Evolutionary conservation across 2,329 filamentous ascomycete species (phyloP), one percentile per base, ranked within the genome.

Genomic region (Apiospora koreana): DNA sequence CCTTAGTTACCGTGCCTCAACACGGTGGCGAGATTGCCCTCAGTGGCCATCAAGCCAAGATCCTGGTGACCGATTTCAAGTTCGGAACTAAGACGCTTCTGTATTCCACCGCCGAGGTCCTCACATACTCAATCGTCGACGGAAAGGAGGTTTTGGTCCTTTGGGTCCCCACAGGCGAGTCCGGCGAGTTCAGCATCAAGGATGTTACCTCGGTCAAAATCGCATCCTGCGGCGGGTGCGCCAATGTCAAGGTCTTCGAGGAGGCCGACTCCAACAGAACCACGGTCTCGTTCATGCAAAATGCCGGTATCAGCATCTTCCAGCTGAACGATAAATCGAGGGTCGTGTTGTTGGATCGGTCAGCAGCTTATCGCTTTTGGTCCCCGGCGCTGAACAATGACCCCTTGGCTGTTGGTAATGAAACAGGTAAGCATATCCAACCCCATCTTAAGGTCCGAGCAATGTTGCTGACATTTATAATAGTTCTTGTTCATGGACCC

Each of bases 21-120:
- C 81, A 84, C 64, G 83, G 81, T 1, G 81, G 81, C 0, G 76
- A 78, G 0, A 84, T 90, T 62, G 81, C 85, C 7, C 82, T 92
- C 50, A 85, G 90, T 69, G 89, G 89, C 1, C 86, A 89, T 46
- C 86, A 90, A 69, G 86, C 88, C 9, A 91, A 91, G 81, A 87
- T 91, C 21, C 77, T 91, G 3, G 86, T 88, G 0, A 88, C 88
- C 0, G 89, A 91, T 73, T 91, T 90, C 70, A 77, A 73, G 1
- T 85, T 90, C 48, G 89, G 88, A 1, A 76, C 79, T 9, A 81
- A 87, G 71, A 85, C 78, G 0, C 76, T 89, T 0, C 75, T 89
- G 0, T 89, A 89, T 75, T 87, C 86, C 0, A 88, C 87, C 0
- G 85, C 86, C 0, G 87, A 89, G 71, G 81, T 89, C 0, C 75